phyloP scores from a whole-genome alignment of 257 asterid genomes.

The Voacanga thouarsii region DNA sequence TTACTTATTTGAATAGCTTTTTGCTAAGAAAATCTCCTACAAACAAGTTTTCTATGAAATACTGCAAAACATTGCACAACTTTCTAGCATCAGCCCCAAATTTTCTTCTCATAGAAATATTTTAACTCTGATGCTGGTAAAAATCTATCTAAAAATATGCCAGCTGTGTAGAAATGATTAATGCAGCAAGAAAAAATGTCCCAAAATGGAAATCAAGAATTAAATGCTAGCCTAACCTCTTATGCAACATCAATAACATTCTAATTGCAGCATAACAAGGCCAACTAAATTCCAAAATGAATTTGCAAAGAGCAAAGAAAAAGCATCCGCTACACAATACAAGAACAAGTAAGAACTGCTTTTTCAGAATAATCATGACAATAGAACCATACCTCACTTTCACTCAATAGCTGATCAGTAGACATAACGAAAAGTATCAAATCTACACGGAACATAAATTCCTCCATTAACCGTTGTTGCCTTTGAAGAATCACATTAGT shows the following conservation, averaged over 20 bases:
- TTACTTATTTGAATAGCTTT: background rate
- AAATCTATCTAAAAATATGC: background rate
- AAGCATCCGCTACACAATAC: background rate
- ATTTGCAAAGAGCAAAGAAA: background rate
- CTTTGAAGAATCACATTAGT: conserved; percentile 99
- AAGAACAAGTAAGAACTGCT: background rate
- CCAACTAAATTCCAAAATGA: background rate
- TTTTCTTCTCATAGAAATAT: background rate
- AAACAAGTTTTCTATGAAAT: background rate
- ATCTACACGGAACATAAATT: conserved; percentile 97
- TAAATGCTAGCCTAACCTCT: background rate
- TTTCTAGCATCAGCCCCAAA: background rate
- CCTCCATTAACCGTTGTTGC: conserved; percentile 96
- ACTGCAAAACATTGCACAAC: background rate
- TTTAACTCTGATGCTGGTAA: background rate
- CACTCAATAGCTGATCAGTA: conserved; percentile 94
- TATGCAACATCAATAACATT: background rate
- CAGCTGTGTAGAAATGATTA: background rate
- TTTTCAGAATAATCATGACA: background rate
- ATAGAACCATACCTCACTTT: conserved; percentile 81
- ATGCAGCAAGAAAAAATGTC: background rate
- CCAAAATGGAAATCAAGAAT: background rate
- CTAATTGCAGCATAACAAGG: background rate
- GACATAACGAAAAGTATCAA: conserved; percentile 89
- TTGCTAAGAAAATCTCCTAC: background rate